Percentiles rank a stretch among this genome's conserved stretches.
Evolutionary conservation across 164 flowering plant genomes (phyloP).

Genomic region (Aristolochia fimbriata): DNA sequence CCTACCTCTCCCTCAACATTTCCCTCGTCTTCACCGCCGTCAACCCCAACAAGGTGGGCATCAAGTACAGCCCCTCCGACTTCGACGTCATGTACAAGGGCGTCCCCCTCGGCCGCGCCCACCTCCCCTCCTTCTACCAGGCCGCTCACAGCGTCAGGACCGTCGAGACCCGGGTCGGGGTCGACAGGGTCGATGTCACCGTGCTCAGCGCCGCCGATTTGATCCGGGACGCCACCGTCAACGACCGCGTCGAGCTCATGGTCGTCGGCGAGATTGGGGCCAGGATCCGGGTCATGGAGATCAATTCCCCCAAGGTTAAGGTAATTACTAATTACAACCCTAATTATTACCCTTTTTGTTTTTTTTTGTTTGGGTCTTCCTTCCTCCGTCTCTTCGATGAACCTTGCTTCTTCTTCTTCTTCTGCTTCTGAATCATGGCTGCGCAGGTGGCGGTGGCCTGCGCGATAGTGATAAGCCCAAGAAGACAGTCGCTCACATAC

Average conservation of each 20-base stretch:
- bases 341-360: too few species aligned
- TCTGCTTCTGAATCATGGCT: too few species aligned
- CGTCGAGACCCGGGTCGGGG: constrained; percentile 52
- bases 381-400: too few species aligned
- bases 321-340: constrained; percentile 6
- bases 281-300: constrained; percentile 66
- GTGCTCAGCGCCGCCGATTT: constrained; percentile 70
- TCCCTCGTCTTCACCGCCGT: constrained; percentile 73
- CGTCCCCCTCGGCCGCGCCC: constrained; percentile 73
- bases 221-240: constrained; percentile 69
- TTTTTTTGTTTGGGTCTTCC: too few species aligned
- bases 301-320: constrained; percentile 85
- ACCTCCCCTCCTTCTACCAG: constrained; percentile 73
- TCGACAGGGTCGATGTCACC: constrained; percentile 57
- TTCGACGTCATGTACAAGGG: constrained; percentile 89
- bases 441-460: constrained; percentile 92
- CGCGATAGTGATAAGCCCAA: constrained; percentile 80
- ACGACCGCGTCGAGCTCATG: constrained; percentile 83
- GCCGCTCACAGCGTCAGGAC: constrained; percentile 64
- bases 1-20: constrained; percentile 47
- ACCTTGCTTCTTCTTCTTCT: too few species aligned
- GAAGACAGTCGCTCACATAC: constrained; percentile 71
- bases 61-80: constrained; percentile 75
- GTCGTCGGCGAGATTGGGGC: constrained; percentile 83
- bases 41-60: constrained; percentile 90